Evolutionary conservation across 2,329 filamentous ascomycete genomes (phyloP).

Genomic region (Alternaria sp.): DNA sequence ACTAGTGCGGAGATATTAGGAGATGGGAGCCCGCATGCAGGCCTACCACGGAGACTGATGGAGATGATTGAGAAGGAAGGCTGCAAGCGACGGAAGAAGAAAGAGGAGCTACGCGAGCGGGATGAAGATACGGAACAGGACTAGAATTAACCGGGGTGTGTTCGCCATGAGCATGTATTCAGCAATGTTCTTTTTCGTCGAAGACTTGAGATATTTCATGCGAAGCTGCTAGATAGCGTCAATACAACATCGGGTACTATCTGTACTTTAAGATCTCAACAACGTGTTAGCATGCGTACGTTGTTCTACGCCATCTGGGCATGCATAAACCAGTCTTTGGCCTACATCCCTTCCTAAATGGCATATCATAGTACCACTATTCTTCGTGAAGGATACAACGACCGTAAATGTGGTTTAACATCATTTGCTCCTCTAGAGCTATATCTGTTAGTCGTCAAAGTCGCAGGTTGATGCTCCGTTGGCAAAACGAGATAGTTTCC

Average conservation of each 20-base stretch:
- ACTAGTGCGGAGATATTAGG: neutral
- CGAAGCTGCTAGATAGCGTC: too few relatives aligned
- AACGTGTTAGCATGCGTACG: neutral
- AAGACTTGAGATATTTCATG: too few relatives aligned
- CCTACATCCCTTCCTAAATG: neutral
- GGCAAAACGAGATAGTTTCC: too few relatives aligned
- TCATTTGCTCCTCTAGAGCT: too few relatives aligned
- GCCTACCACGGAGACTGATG: neutral
- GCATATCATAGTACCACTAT: neutral
- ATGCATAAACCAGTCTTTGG: neutral
- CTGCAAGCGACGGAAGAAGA: neutral
- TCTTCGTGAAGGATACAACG: neutral
- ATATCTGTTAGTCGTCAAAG: accelerated
- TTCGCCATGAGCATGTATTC: accelerated
- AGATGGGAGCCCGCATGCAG: neutral
- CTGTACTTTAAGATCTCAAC: neutral
- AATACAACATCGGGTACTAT: too few relatives aligned
- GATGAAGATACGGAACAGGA: neutral
- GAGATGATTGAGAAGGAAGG: neutral
- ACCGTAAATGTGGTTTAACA: neutral
- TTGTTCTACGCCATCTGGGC: too few relatives aligned
- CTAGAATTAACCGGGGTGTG: neutral
- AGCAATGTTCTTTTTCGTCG: too few relatives aligned
- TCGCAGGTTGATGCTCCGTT: too few relatives aligned
- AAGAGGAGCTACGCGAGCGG: neutral